Evolutionary conservation across 176 grass and related monocot species (phyloP).

Genomic region (Zoysia pacifica): DNA sequence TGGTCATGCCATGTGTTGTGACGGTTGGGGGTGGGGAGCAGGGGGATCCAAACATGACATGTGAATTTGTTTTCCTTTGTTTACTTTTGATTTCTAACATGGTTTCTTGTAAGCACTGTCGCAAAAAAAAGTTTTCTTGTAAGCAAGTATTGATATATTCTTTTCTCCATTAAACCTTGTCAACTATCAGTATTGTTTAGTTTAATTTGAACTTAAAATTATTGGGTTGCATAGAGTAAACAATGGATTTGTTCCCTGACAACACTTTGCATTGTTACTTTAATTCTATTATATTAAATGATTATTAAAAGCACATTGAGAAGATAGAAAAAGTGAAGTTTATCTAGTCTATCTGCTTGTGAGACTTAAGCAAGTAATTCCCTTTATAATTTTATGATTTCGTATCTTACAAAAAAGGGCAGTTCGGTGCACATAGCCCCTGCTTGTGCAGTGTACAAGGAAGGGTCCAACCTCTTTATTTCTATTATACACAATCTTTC

Average conservation of each 20-base stretch:
- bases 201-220: slow-evolving; percentile 9
- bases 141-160: neutral
- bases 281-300: slow-evolving; percentile 7
- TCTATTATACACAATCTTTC: too few species aligned
- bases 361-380: neutral
- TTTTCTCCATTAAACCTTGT: too few species aligned
- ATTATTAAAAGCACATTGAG: neutral
- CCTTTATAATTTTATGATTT: too few species aligned
- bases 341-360: slow-evolving; percentile 18
- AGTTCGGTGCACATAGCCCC: too few species aligned
- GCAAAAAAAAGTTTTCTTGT: neutral
- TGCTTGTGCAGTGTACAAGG: too few species aligned
- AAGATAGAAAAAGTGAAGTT: slow-evolving; percentile 3
- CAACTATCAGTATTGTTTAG: neutral
- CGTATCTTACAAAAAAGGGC: too few species aligned
- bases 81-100: neutral
- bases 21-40: too few species aligned
- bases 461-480: too few species aligned
- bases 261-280: neutral
- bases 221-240: neutral
- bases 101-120: neutral
- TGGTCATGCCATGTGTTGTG: neutral
- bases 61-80: neutral
- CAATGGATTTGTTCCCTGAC: neutral
- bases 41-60: neutral